A percentile compares a stretch with the other conserved stretches of the same genome.
Evolutionary conservation across 1,139 yeast genomes (phyloP).

Genomic region (Candida sanyaensis): DNA sequence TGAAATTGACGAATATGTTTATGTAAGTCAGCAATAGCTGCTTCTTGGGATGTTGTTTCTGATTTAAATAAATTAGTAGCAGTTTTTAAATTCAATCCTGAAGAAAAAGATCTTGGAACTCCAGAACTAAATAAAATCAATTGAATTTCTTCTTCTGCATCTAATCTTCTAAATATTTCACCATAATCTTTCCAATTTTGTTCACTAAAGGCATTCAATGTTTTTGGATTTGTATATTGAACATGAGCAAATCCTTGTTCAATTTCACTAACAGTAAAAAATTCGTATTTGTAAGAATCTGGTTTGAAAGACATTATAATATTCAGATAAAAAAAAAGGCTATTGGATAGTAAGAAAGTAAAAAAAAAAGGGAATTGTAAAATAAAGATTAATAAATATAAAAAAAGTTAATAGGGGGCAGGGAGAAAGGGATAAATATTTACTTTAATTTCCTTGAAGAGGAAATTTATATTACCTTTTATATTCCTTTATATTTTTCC

Average conservation of each 20-base stretch:
- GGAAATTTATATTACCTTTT: background rate
- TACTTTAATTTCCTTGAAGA: too few relatives aligned
- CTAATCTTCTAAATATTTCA: conserved; percentile 49
- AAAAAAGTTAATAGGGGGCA: too few relatives aligned
- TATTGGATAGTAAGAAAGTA: background rate
- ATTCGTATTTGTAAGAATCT: conserved; percentile 34
- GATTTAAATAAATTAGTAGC: conserved; percentile 22
- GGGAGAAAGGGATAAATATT: too few relatives aligned
- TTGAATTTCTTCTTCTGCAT: conserved; percentile 46
- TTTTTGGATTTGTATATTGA: conserved; percentile 63
- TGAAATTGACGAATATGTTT: conserved; percentile 60
- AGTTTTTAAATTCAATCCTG: conserved; percentile 65
- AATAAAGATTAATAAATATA: too few relatives aligned
- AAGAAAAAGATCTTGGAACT: conserved; percentile 56
- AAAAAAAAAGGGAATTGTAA: background rate
- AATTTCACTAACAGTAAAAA: conserved; percentile 41
- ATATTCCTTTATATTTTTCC: background rate
- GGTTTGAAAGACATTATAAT: conserved; percentile 22
- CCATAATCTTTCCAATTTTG: conserved; percentile 58
- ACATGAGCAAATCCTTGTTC: conserved; percentile 58
- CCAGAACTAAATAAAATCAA: conserved; percentile 60
- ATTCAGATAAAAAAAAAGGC: background rate
- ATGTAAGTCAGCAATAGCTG: conserved; percentile 28
- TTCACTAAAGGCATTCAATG: conserved; percentile 60
- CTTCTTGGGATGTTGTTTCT: conserved; percentile 10